Evolutionary conservation across 495 filamentous ascomycete species (phyloP).

Genomic region (Xylaria longipes): DNA sequence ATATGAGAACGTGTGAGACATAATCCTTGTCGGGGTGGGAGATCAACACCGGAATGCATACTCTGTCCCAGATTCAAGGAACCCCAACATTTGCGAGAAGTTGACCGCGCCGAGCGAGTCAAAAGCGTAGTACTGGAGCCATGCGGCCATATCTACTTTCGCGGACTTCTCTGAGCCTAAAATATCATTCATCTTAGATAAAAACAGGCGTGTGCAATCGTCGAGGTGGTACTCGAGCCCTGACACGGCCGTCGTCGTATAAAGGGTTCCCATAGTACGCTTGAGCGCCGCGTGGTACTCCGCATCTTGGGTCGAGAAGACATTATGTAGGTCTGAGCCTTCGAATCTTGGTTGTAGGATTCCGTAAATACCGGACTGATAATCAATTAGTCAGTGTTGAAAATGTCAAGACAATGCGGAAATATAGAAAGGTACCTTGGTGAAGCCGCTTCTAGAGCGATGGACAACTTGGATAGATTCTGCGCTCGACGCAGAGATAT

Average conservation of each 20-base stretch:
- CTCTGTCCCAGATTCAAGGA: constrained; percentile 57
- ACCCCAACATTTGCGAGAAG: constrained; percentile 60
- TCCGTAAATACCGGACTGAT: not conserved
- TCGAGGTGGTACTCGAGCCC: constrained; percentile 63
- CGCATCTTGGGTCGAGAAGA: constrained; percentile 5
- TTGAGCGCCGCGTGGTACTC: constrained; percentile 6
- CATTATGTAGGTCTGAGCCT: not conserved
- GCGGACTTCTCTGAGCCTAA: constrained; percentile 26
- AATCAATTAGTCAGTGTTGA: not conserved
- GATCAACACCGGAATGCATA: not conserved
- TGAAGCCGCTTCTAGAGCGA: constrained; percentile 19
- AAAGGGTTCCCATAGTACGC: constrained; percentile 22
- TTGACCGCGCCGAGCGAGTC: constrained; percentile 65
- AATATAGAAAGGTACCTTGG: not conserved
- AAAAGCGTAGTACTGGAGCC: constrained; percentile 65
- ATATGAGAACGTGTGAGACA: not conserved
- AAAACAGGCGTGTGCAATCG: constrained; percentile 55
- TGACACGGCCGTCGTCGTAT: constrained; percentile 23
- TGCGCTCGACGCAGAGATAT: constrained; percentile 32
- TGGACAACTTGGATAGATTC: constrained; percentile 29
- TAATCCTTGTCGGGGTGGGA: no score
- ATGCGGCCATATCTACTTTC: constrained; percentile 55
- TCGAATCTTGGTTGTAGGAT: constrained; percentile 1
- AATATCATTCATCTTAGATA: constrained; percentile 48
- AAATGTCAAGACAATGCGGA: not conserved